A percentile compares a stretch with the other conserved stretches of the same genome.
These are phyloP conservation scores for Rhododendron ferrugineum DNA, from an alignment of 148 eudicot genomes.

Conservation along the genomic window DNA sequence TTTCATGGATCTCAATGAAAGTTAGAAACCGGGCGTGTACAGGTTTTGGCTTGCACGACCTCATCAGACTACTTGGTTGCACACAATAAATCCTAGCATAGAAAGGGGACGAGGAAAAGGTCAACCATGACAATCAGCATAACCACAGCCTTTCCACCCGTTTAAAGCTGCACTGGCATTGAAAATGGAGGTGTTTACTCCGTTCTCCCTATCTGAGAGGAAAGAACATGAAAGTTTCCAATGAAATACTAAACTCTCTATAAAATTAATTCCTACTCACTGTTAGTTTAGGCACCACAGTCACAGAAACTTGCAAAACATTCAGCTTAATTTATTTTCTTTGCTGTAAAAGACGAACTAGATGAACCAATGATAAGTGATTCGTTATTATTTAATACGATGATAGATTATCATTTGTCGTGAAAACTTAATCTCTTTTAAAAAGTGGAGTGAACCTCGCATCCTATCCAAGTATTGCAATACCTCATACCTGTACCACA, in stretches of 20 bases:
- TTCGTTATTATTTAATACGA: background rate
- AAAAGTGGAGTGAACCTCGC: background rate
- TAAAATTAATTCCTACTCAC: background rate
- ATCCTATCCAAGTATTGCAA: background rate
- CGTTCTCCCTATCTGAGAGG: background rate
- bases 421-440: background rate
- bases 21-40: no score
- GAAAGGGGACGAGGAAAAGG: background rate
- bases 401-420: background rate
- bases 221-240: background rate
- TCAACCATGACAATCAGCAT: background rate
- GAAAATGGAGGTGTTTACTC: background rate
- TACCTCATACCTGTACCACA: background rate
- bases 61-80: background rate
- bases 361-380: background rate
- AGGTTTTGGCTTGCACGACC: no score
- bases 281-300: background rate
- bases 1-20: no score
- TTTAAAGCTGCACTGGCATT: background rate
- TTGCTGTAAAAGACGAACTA: background rate
- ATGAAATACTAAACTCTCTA: background rate
- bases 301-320: background rate
- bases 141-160: background rate
- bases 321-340: background rate
- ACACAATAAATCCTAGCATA: background rate